Evolutionary conservation across 73 alveolate genomes (phyloP), one percentile per base, ranked within the genome.

Genomic region (Symbiodinium pilosum): DNA sequence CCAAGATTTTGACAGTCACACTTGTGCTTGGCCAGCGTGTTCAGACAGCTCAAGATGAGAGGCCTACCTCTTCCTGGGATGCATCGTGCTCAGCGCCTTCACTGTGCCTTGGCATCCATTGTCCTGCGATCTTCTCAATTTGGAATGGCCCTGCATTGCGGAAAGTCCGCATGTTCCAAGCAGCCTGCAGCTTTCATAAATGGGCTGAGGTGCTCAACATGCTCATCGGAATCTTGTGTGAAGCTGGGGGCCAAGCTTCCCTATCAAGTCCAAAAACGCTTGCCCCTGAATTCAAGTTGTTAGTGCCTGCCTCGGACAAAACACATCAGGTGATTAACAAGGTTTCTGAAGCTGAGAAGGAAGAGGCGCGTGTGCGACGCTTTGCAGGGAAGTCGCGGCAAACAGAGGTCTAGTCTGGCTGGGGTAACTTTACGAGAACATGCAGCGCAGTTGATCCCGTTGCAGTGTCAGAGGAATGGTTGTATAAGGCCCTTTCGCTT

Each of bases 141-240:
- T 20, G 9, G 69, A 52, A 20, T 20, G 9, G 20, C 69, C 20
- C 20, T 52, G 28, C 28, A 52, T 9, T 12, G 20, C 77, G 21
- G 21, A 14, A 59, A 59, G 38, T 8, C 77, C 21, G 77, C 38
- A 26, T 59, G 77, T 9, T 20, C 20, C 69, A 12, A 20, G 69
- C 9, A 52, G 28, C 9, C 28, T 52, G 69, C 28, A 12, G 28
- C 9, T 52, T 52, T 20, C 69, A 52, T 9, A 52, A 52, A 12
- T 18, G 16, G 14, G 32, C 40, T 47, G 40, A 89, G 95, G 97
- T 91, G 43, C 77, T 91, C 89, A 91, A 91, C 56, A 91, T 91
- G 97, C 97, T 91, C 20, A 91, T 91, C 47, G 97, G 97, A 69
- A 91, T 91, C 47, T 43, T 91, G n/a, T 91, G 97, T 28, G 97